Evolutionary conservation across 805 yeast species (phyloP), one percentile per base, ranked within the genome.

Genomic region (Blastobotrys terrestris): DNA sequence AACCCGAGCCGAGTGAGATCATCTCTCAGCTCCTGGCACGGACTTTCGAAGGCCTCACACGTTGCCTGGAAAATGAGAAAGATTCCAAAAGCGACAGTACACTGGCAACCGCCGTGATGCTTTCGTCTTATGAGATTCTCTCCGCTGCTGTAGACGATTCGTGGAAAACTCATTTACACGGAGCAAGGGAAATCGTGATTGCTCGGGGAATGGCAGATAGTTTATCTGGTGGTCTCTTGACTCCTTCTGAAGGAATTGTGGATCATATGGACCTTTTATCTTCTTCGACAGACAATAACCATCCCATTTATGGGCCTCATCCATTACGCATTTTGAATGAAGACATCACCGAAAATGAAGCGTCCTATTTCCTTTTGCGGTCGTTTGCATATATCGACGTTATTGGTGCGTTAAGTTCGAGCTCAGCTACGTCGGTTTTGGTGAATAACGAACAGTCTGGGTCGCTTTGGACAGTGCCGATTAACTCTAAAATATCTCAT

Each of bases 321-420:
- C 60, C 53, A 11, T 19, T 52, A 5, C 54, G 59, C 13, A 46
- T 56, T 13, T 22, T 61, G 15, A 54, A 53, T 19, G 52, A 53
- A 7, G 58, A 49, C 15, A 49, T 59, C 7, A 26, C 55, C 22
- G 59, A 53, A 19, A 55, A 56, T 15, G 65, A 75, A 55, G 70
- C 79, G 13, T 66, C 79, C 0, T 80, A 70, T 55, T 85, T 85
- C 58, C 68, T 85, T 45, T 71, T 77, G 57, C 67, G 90, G 49
- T 83, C 89, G 87, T 84, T 81, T 62, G 82, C 81, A 0, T 85
- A 83, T 60, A 68, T 83, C 35, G 89, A 84, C 60, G 78, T 83
- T 2, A 71, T 85, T 18, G 84, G 87, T 0, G 76, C 80, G 0
- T 68, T 85, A 20, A 78, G 87, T 1, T 76, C 87, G 0, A 76